phyloP scores from a whole-genome alignment of 164 flowering plant species.

The Berberis vulgaris region DNA sequence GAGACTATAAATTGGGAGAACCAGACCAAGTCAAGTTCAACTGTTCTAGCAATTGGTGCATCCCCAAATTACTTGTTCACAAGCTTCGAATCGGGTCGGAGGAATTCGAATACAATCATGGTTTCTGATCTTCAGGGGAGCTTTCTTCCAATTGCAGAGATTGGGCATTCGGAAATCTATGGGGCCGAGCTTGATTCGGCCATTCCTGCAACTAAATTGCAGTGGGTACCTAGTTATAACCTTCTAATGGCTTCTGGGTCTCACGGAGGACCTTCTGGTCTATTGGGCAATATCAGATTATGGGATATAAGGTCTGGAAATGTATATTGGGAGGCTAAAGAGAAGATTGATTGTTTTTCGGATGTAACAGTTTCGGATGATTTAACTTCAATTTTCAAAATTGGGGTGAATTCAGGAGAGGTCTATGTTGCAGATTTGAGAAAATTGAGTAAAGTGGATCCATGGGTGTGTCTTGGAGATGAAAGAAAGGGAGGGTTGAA shows the following conservation, averaged over 20 bases:
- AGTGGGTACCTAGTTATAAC: conserved; percentile 50
- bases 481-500: conserved; percentile 22
- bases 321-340: conserved; percentile 56
- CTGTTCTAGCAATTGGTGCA: conserved; percentile 74
- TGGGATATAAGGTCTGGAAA: conserved; percentile 75
- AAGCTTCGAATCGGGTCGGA: conserved; percentile 77
- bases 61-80: conserved; percentile 49
- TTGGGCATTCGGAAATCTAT: conserved; percentile 63
- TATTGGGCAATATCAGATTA: conserved; percentile 54
- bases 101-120: conserved; percentile 80
- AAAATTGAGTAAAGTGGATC: conserved; percentile 32
- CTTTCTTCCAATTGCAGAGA: conserved; percentile 51
- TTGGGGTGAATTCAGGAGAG: conserved; percentile 83
- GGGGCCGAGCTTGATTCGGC: conserved; percentile 78
- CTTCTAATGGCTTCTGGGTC: conserved; percentile 83
- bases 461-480: conserved; percentile 74
- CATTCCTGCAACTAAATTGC: conserved; percentile 74
- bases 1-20: conserved; percentile 74
- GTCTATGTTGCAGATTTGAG: conserved; percentile 66
- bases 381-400: conserved; percentile 52
- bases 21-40: conserved; percentile 61
- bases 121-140: conserved; percentile 48
- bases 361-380: conserved; percentile 62
- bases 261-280: conserved; percentile 83
- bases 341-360: conserved; percentile 71